Base-by-base conservation (phyloP, 805 yeast genomes). In the Ogataea polymorpha region DNA sequence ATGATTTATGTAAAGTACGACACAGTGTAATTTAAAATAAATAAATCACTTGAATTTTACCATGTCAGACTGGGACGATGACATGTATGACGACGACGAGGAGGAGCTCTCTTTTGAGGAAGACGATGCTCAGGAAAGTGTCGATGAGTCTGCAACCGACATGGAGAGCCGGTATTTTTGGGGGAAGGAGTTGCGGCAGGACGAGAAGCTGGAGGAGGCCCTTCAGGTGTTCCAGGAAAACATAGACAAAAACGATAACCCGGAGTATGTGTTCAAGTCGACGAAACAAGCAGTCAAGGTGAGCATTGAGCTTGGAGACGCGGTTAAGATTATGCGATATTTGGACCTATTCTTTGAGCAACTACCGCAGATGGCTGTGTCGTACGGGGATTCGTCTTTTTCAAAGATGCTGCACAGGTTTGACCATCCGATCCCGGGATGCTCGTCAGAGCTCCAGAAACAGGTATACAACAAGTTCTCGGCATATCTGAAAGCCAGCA, bases 1-100 rank as follows among this genome's bases (percentile, higher is more conserved):
- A 20, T 8, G 9, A 8, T 6, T 20, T 20, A 20, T 20, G 8
- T 20, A 20, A 20, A 20, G 21, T 20, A 39, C 13, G 43, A 42
- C 18, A 44, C n/a, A n/a, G n/a, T n/a, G 35, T 20, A 33, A 24
- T 21, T 13, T 28, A 21, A 37, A 23, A n/a, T 31, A 37, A 23
- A n/a, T 31, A 32, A 32, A 13, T 27, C 14, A 14, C n/a, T 13
- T 18, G n/a, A 11, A 13, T 15, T 35, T 38, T 14, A 41, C 24
- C 13, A 64, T 64, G 69, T 62, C 67, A 1, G 69, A 65, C 31
- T 61, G 66, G 61, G 67, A 61, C 32, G 67, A 62, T 37, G 66
- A 59, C 25, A 63, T 62, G 61, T 62, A 63, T 28, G 66, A 63
- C 40, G 65, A 57, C 15, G 66, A 62, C 28, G 68, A 59, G 31